Conservation (phyloP, 2,329 filamentous ascomycete species). For the Aureobasidium leucospermi region DNA sequence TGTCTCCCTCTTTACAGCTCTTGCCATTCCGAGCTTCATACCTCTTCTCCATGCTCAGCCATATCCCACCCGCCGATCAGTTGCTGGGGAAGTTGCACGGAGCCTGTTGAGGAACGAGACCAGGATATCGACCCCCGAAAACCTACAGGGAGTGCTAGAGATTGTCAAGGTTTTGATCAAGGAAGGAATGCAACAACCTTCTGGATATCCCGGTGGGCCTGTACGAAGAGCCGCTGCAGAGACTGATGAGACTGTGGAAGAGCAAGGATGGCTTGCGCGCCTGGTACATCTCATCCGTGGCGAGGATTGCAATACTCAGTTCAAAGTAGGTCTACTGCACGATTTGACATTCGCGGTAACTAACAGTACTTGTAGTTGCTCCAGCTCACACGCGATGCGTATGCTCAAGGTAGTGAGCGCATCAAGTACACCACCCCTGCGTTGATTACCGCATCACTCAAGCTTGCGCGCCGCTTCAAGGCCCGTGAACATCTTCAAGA, state of each 20-base stretch:
- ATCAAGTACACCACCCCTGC: slow-evolving; percentile 94
- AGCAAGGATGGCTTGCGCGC: slow-evolving; percentile 93
- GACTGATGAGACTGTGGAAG: slow-evolving; percentile 95
- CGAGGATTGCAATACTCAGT: slow-evolving; percentile 85
- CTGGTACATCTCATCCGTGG: slow-evolving; percentile 82
- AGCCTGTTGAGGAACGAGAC: slow-evolving; percentile 78
- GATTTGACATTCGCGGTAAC: slow-evolving; percentile 18
- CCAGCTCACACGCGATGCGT: slow-evolving; percentile 79
- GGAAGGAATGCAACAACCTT: slow-evolving; percentile 73
- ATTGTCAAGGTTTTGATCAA: slow-evolving; percentile 87
- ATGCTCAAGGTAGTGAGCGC: slow-evolving; percentile 84
- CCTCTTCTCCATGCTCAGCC: slow-evolving; percentile 85
- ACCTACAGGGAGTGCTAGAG: slow-evolving; percentile 83
- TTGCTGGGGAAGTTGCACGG: slow-evolving; percentile 80
- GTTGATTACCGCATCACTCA: slow-evolving; percentile 81
- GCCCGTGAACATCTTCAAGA: slow-evolving; percentile 78
- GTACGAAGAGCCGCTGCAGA: slow-evolving; percentile 68
- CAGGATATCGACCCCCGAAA: slow-evolving; percentile 65
- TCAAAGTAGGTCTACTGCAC: slow-evolving; percentile 48
- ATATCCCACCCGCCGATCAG: slow-evolving; percentile 82
- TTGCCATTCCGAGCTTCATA: slow-evolving; percentile 86
- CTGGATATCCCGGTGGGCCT: slow-evolving; percentile 73
- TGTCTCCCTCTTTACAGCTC: slow-evolving; percentile 88
- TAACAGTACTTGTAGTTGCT: slow-evolving; percentile 50
- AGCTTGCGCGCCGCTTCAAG: slow-evolving; percentile 83